Percentiles rank a stretch among this genome's conserved stretches.
Conservation (phyloP, 495 filamentous ascomycete species). For the Xylaria longipes region DNA sequence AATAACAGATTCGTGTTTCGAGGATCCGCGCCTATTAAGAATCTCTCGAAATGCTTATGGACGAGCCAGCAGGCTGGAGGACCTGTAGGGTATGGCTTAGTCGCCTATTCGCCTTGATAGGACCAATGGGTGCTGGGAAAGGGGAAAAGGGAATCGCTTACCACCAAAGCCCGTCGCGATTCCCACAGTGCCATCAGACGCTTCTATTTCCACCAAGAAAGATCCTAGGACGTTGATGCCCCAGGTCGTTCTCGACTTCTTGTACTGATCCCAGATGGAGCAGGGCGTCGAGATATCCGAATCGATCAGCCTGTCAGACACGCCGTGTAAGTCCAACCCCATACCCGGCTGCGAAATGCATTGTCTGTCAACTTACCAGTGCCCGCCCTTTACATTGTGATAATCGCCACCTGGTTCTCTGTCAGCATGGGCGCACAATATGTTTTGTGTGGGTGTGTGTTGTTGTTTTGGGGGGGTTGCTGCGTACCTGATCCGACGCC, state of each 20-base stretch:
- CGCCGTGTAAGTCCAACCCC: conserved; percentile 3
- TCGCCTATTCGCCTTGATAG: neutral
- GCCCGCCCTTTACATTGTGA: conserved; percentile 91
- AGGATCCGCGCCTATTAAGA: conserved; percentile 87
- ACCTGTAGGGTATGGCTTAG: conserved; percentile 41
- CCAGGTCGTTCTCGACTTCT: conserved; percentile 87
- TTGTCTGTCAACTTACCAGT: conserved; percentile 62
- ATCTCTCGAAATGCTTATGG: conserved; percentile 88
- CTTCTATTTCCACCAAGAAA: conserved; percentile 91
- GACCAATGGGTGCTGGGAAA: neutral
- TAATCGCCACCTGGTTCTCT: conserved; percentile 72
- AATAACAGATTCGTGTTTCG: conserved; percentile 87
- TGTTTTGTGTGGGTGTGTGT: neutral
- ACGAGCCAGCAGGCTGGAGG: conserved; percentile 93
- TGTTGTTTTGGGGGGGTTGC: no score
- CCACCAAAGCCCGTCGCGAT: conserved; percentile 94
- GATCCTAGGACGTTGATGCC: conserved; percentile 95
- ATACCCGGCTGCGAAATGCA: neutral
- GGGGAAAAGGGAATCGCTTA: conserved; percentile 27
- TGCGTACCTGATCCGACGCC: conserved; percentile 77
- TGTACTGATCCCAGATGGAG: conserved; percentile 86
- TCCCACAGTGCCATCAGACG: conserved; percentile 85
- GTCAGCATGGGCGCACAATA: conserved; percentile 1
- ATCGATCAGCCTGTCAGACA: conserved; percentile 73
- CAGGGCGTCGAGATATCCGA: conserved; percentile 90